Percentiles rank a stretch among this genome's conserved stretches.
phyloP scores from a whole-genome alignment of 352 stramenopile species.

The Achlya hypogyna region DNA sequence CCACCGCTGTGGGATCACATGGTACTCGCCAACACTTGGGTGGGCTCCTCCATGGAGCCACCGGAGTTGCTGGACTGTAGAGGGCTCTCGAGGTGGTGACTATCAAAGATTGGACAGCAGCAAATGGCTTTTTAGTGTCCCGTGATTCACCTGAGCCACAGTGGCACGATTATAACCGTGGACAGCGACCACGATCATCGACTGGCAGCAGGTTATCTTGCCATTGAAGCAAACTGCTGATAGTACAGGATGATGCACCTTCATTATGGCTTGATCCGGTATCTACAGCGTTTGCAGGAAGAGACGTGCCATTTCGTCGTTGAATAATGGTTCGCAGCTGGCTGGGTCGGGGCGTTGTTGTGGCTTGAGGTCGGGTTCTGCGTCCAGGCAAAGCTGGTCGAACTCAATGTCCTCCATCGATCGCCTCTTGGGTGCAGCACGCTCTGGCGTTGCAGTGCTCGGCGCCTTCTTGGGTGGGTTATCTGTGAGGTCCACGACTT shows the following conservation, averaged over 20 bases:
- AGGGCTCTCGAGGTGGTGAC: no score
- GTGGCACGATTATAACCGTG: background rate
- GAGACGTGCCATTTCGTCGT: conserved; percentile 3
- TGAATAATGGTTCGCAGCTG: conserved; percentile 9
- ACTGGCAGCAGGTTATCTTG: no score
- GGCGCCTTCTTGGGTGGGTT: conserved; percentile 6
- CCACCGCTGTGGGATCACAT: background rate
- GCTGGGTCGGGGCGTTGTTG: background rate
- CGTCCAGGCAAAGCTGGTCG: conserved; percentile 67
- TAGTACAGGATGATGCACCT: background rate
- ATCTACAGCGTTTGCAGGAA: conserved; percentile 9
- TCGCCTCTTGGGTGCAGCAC: conserved; percentile 19
- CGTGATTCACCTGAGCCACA: no score
- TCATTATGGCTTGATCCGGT: background rate
- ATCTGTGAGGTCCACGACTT: conserved; percentile 62
- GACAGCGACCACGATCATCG: no score
- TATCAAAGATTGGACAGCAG: no score
- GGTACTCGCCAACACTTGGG: background rate
- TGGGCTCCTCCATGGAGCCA: background rate
- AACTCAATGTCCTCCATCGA: conserved; percentile 67
- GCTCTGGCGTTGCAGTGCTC: background rate
- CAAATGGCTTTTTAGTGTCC: no score
- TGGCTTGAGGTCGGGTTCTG: conserved; percentile 57
- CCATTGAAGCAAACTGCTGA: background rate
- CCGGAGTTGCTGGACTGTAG: no score